Evolutionary conservation across 1,284 basidiomycete species (phyloP).

Genomic region (Ceratobasidium sp.): DNA sequence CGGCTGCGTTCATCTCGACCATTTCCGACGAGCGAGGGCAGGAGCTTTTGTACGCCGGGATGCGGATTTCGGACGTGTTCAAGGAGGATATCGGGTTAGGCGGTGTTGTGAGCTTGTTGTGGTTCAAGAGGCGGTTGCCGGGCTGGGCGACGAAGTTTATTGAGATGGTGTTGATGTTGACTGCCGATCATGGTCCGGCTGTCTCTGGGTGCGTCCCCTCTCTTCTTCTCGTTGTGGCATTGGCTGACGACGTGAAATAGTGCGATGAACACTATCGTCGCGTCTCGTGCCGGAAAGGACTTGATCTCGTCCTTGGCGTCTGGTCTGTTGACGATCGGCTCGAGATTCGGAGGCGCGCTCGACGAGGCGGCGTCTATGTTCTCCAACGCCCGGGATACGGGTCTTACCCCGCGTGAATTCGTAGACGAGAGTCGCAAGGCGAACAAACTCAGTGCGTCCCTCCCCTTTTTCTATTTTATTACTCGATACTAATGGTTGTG

Average conservation of each 20-base stretch:
- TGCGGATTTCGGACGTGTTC: conserved; percentile 99
- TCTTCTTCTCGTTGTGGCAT: conserved; percentile 55
- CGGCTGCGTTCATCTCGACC: conserved; percentile 99
- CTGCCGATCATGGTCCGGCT: conserved; percentile 98
- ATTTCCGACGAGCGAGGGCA: conserved; percentile 99
- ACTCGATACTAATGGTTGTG: not conserved
- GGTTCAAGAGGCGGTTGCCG: conserved; percentile 95
- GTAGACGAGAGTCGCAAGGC: conserved; percentile 96
- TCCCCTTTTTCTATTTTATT: conserved; percentile 8
- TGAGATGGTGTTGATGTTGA: conserved; percentile 99
- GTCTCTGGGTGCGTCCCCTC: conserved; percentile 72
- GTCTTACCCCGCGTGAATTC: conserved; percentile 96
- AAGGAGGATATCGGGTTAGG: conserved; percentile 97
- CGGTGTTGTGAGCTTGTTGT: conserved; percentile 95
- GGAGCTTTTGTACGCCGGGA: conserved; percentile 98
- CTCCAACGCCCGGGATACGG: conserved; percentile 89
- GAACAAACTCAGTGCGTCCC: conserved; percentile 89
- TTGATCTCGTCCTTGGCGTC: conserved; percentile 96
- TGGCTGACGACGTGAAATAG: no score
- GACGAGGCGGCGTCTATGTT: conserved; percentile 98
- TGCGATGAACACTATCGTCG: conserved; percentile 99
- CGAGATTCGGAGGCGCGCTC: conserved; percentile 98
- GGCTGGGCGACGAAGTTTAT: conserved; percentile 94
- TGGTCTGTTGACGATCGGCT: conserved; percentile 97
- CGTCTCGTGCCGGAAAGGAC: conserved; percentile 98